Base-by-base conservation (phyloP, 352 stramenopile species). In the Phytophthora constricta region DNA sequence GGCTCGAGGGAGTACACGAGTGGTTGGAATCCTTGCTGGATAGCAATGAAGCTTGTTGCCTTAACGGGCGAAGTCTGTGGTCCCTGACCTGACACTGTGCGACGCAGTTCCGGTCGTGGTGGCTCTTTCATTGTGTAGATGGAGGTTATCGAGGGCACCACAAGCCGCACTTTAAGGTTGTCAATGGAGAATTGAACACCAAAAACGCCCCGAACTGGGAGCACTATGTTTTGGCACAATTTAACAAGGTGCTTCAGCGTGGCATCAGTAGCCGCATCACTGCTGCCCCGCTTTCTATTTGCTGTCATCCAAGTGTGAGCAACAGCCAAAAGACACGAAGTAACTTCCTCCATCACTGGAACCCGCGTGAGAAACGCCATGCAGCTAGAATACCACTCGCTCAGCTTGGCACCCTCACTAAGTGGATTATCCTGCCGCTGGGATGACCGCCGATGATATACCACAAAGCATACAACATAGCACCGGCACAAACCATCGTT, bases 351-450 rank as follows among this genome's bases (percentile, higher is more conserved):
- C 16, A 95, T 65, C 10, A 95, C 54, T 1, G 87, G 86, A 8
- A 95, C 60, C 17, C 87, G 62, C 2, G 83, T 93, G 25, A 95
- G 58, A 58, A 96, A 91, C 19, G 83, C 74, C 16, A 96, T n/a
- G 58, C 86, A 94, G 4, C 74, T 89, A 1, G 77, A 77, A 34
- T 90, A 69, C 87, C 87, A 96, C 16, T 76, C 57, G 11, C 76
- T 74, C 22, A 19, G 26, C 63, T 69, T 50, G 26, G 62, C 46
- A 23, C 31, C 19, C 3, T 51, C 23, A n/a, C 27, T 2, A 2
- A 22, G 11, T 0, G 57, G n/a, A 19, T 39, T 8, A 4, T 25
- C n/a, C 26, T 57, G 19, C 19, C 63, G 54, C 20, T 63, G 2
- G 8, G 13, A 33, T 59, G 37, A 42, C 16, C 11, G 20, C 1